phyloP scores from a whole-genome alignment of 108 stramenopile species.

The Cyclotella choctawhatcheeana region DNA sequence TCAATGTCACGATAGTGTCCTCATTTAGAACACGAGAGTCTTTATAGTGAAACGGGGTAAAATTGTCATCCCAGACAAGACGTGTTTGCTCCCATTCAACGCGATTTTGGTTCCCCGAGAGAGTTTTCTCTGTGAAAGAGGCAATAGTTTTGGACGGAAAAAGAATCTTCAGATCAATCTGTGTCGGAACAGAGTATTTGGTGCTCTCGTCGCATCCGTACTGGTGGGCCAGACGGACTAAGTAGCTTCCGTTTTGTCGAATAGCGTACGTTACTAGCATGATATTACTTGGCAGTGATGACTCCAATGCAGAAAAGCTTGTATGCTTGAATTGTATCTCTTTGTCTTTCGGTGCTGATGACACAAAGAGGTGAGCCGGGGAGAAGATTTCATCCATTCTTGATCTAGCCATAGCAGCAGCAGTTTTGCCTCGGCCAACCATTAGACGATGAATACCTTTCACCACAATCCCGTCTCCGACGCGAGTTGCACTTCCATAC shows the following conservation, averaged over 20 bases:
- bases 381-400: slow-evolving; percentile 84
- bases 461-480: slow-evolving; percentile 83
- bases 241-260: slow-evolving; percentile 28
- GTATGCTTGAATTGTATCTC: slow-evolving; percentile 28
- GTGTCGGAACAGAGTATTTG: slow-evolving; percentile 55
- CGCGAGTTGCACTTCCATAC: slow-evolving; percentile 80
- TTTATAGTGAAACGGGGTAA: not conserved
- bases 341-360: slow-evolving; percentile 23
- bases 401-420: slow-evolving; percentile 64
- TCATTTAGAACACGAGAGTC: not conserved
- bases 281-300: slow-evolving; percentile 66
- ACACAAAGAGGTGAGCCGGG: slow-evolving; percentile 73
- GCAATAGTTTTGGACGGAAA: slow-evolving; percentile 40
- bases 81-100: slow-evolving; percentile 36
- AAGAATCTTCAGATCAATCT: slow-evolving; percentile 58
- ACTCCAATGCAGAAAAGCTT: slow-evolving; percentile 38
- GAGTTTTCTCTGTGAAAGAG: slow-evolving; percentile 56
- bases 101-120: slow-evolving; percentile 62
- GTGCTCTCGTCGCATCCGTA: slow-evolving; percentile 76
- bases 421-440: slow-evolving; percentile 58
- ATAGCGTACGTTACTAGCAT: slow-evolving; percentile 70
- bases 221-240: slow-evolving; percentile 92
- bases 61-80: slow-evolving; percentile 37
- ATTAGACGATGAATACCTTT: slow-evolving; percentile 86
- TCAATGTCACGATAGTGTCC: slow-evolving; percentile 28